phyloP scores from a whole-genome alignment of 768 basidiomycete species.

The Omphalotus guepiniiformis region DNA sequence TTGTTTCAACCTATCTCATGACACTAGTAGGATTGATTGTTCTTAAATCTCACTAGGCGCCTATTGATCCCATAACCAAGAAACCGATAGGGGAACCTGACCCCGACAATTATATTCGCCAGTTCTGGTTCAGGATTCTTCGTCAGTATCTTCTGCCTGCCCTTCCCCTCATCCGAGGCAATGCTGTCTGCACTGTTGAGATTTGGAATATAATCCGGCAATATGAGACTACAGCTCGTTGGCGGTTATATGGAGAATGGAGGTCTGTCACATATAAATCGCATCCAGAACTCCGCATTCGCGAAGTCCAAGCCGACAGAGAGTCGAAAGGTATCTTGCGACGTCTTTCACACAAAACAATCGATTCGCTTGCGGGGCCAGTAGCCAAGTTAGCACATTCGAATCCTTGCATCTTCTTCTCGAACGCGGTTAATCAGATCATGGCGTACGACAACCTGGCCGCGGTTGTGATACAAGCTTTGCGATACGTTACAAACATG shows the following conservation, averaged over 20 bases:
- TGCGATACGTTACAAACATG: conserved; percentile 87
- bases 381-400: conserved; percentile 93
- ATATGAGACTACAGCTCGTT: conserved; percentile 76
- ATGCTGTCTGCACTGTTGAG: conserved; percentile 86
- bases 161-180: conserved; percentile 77
- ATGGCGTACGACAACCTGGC: conserved; percentile 96
- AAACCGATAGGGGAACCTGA: conserved; percentile 52
- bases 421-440: conserved; percentile 86
- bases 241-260: conserved; percentile 97
- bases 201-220: conserved; percentile 87
- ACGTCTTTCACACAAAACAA: conserved; percentile 79
- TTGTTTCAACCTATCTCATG: not conserved
- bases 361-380: conserved; percentile 79
- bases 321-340: conserved; percentile 89
- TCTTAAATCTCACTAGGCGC: conserved; percentile 27
- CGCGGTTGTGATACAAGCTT: conserved; percentile 81
- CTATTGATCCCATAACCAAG: conserved; percentile 59
- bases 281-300: conserved; percentile 76
- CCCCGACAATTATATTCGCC: conserved; percentile 53
- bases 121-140: conserved; percentile 82
- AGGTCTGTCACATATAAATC: conserved; percentile 65
- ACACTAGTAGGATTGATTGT: not conserved
- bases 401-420: conserved; percentile 90
- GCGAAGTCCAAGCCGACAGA: conserved; percentile 76
- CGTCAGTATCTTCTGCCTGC: conserved; percentile 83